Evolutionary conservation across 108 stramenopile species (phyloP), one percentile per base, ranked within the genome.

Genomic region (Pseudonitzschia multiseries): DNA sequence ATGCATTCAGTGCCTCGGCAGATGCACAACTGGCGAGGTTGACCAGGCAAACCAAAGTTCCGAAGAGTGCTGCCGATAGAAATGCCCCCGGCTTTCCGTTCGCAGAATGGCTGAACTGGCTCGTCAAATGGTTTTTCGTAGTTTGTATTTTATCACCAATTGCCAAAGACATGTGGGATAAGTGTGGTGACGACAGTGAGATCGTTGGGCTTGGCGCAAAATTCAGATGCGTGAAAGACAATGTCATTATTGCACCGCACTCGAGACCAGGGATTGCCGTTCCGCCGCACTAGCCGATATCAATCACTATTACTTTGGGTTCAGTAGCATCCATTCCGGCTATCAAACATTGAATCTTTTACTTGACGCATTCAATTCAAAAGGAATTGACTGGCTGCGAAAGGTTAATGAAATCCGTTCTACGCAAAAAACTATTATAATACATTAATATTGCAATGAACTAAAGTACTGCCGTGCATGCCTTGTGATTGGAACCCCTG

Each of bases 1-100:
- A 92, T 75, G 91, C 88, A 0, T 20, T 92, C 4, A 85, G 80
- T 69, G 93, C 91, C 33, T 89, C 88, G 54, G 93, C 88, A 6
- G 93, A 95, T 51, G 87, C 87, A 70, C 82, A 83, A 50, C 63
- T 95, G 70, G 88, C 82, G 12, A 70, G 78, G 66, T 71, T 92
- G 68, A 91, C 93, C 0, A 63, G 85, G 53, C 82, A 89, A 64
- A 41, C 69, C 21, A 72, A 24, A 22, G 61, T 63, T 56, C 60
- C 62, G 56, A 60, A 46, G 56, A 42, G 29, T 24, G 76, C 24
- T 8, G n/a, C 44, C 48, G 43, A 53, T 46, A 33, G 31, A 33
- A 32, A 40, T 65, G 72, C 32, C n/a, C 26, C 32, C 21, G 61
- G 50, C 20, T 65, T 73, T 32, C 51, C 61, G 1, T 62, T 48